Base-by-base conservation (phyloP, 345 rosid genomes). In the Lepidium africanum region DNA sequence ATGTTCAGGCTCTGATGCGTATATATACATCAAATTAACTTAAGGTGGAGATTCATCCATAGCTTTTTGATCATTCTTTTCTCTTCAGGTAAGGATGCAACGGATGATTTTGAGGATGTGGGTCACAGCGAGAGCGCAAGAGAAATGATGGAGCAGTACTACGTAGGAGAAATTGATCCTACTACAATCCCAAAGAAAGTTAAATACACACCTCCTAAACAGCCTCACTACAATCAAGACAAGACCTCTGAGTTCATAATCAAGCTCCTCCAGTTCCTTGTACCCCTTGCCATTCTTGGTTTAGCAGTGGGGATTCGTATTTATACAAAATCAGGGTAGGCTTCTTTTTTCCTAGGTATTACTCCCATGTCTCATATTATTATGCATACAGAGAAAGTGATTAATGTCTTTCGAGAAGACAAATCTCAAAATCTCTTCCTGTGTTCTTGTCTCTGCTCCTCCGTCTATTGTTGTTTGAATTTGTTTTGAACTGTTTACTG, bases 231-330 rank as follows among this genome's bases (percentile, higher is more conserved):
- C 85, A 87, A 83, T 67, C 96, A 84, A 61, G 94, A 89, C 85
- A 91, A 87, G 85, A 86, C 90, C 35, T 81, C 91, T 1, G 92
- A 89, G 70, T 89, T 89, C 82, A 80, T 86, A 16, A 67, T 87
- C 81, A 86, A 81, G 87, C 75, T 89, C 76, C 87, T 89, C 36
- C 96, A 89, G 59, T 83, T 89, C 80, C 82, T 87, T 0, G 85
- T 87, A 43, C 98, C 96, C 40, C 74, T 92, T 9, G 85, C 86
- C 17, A 89, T 91, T 79, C 82, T 91, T 65, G 94, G 92, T 37
- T 75, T 91, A 72, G 97, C 94, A 8, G 63, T 91, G 0, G 88
- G 88, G 15, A 64, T 91, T 66, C 90, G 88, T 21, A 69, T 82
- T 53, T 87, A 86, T 81, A 78, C 86, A 50, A 86, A 84, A 66